Conservation (phyloP, 2,329 filamentous ascomycete genomes). For the Coniochaeta sp. region DNA sequence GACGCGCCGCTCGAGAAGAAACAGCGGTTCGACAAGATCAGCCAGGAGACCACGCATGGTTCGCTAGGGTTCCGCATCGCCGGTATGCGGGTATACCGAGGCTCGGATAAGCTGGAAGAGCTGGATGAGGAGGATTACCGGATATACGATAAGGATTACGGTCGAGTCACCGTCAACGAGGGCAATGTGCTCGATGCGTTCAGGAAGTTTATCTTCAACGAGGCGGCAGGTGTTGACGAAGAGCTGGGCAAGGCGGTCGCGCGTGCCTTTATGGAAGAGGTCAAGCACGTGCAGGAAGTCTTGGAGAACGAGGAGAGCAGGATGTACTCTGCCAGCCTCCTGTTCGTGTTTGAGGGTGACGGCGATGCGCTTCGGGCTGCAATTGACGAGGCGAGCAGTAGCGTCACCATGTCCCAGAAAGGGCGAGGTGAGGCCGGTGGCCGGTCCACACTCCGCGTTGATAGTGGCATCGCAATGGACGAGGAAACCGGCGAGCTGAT, state of each 20-base stretch:
- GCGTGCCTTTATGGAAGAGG: conserved; percentile 43
- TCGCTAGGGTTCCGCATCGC: conserved; percentile 56
- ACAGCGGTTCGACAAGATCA: conserved; percentile 51
- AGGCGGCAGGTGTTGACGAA: conserved; percentile 48
- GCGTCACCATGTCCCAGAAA: conserved; percentile 47
- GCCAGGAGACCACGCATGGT: conserved; percentile 50
- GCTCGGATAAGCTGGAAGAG: conserved; percentile 40
- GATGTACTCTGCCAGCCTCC: conserved; percentile 56
- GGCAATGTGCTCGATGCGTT: conserved; percentile 48
- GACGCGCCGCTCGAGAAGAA: conserved; percentile 53
- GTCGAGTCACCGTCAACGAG: conserved; percentile 42
- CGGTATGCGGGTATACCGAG: conserved; percentile 57
- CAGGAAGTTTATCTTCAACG: conserved; percentile 50
- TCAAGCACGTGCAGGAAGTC: conserved; percentile 43
- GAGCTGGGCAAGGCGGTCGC: conserved; percentile 50
- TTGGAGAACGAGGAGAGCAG: conserved; percentile 49
- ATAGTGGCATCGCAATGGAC: conserved; percentile 46
- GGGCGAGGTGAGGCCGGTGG: conserved; percentile 21
- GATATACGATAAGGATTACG: conserved; percentile 58
- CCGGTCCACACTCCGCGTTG: conserved; percentile 37
- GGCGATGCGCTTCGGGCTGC: conserved; percentile 43
- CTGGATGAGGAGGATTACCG: conserved; percentile 48
- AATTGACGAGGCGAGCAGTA: conserved; percentile 45
- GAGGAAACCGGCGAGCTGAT: conserved; percentile 31
- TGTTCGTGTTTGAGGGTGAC: conserved; percentile 60